These are phyloP conservation scores for Venturia nashicola DNA, from an alignment of 2,329 filamentous ascomycete genomes.

Conservation along the genomic window DNA sequence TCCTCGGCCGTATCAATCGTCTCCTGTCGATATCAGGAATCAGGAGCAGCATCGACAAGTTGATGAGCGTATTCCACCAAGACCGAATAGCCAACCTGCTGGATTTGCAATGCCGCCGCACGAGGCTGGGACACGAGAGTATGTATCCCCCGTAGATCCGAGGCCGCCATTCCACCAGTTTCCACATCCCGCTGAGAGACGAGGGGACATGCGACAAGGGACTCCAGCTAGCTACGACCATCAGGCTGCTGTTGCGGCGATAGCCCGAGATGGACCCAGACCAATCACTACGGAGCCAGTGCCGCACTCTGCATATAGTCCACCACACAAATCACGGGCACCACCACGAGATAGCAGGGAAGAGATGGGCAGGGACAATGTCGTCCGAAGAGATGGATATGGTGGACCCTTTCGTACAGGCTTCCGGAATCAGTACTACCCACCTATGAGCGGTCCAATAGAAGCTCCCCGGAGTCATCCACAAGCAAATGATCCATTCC, in stretches of 20 bases:
- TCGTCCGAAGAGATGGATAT: neutral
- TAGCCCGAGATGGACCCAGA: constrained; percentile 20
- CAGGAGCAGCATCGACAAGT: constrained; percentile 17
- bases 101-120: constrained; percentile 16
- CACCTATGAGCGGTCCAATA: neutral
- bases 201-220: neutral
- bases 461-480: constrained; percentile 11
- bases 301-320: constrained; percentile 25
- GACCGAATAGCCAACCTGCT: constrained; percentile 28
- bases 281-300: constrained; percentile 27
- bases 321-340: constrained; percentile 14
- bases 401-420: neutral
- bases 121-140: constrained; percentile 10
- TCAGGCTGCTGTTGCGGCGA: constrained; percentile 11
- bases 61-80: constrained; percentile 20
- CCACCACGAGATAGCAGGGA: constrained; percentile 2
- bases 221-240: neutral
- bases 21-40: constrained; percentile 18
- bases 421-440: constrained; percentile 4
- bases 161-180: constrained; percentile 4
- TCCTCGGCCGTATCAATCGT: constrained; percentile 11
- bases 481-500: constrained; percentile 7
- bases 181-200: neutral
- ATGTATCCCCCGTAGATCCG: neutral
- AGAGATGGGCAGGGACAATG: constrained; percentile 5